Conservation (phyloP, 2,329 filamentous ascomycete species). For the Colletotrichum siamense region DNA sequence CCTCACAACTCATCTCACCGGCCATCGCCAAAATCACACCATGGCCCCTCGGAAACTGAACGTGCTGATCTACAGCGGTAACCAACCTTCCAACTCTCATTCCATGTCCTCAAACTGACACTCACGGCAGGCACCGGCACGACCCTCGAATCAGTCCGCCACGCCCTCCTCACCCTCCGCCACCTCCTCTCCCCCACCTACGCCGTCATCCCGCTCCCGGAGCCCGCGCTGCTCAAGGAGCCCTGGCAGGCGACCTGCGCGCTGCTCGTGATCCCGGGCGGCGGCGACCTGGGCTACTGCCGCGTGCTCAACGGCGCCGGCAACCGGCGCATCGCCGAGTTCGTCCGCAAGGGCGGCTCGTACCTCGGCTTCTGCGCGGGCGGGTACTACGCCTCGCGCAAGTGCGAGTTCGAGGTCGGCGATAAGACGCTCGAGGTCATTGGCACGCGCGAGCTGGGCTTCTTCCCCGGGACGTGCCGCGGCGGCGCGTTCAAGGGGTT, state of each 20-base stretch:
- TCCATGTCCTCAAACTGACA: conserved; percentile 27
- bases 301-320: conserved; percentile 85
- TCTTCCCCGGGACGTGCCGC: conserved; percentile 86
- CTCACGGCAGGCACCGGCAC: conserved; percentile 74
- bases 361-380: conserved; percentile 95
- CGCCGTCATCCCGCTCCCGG: conserved; percentile 85
- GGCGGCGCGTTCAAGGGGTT: conserved; percentile 91
- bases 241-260: conserved; percentile 90
- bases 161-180: conserved; percentile 86
- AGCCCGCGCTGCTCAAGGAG: conserved; percentile 82
- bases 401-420: conserved; percentile 92
- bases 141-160: conserved; percentile 86
- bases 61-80: conserved; percentile 91
- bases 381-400: conserved; percentile 83
- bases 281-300: conserved; percentile 93
- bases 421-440: conserved; percentile 78
- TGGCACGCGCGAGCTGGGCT: conserved; percentile 82
- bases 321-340: conserved; percentile 84
- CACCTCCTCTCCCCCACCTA: conserved; percentile 89
- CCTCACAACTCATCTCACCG: background rate
- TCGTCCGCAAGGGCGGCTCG: conserved; percentile 81
- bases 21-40: conserved; percentile 17
- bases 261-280: conserved; percentile 89
- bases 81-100: conserved; percentile 27
- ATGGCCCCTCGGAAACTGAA: conserved; percentile 81